phyloP scores from a whole-genome alignment of 441 rosid species.

The Flueggea neowawraea region DNA sequence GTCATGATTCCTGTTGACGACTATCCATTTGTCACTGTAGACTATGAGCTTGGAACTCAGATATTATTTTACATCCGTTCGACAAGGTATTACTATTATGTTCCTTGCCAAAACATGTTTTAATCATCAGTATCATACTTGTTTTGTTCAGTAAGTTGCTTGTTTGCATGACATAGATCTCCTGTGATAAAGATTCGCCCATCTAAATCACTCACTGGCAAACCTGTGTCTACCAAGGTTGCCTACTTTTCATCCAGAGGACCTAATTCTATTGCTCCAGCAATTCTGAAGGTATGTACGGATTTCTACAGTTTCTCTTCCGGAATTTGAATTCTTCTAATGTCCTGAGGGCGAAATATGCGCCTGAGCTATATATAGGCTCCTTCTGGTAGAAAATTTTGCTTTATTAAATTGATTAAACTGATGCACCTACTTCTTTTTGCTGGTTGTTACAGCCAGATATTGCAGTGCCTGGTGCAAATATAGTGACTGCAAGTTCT shows the following conservation, averaged over 20 bases:
- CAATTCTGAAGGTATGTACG: constrained; percentile 46
- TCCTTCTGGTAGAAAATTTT: background rate
- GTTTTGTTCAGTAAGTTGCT: background rate
- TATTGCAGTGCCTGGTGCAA: constrained; percentile 50
- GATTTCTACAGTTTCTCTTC: no score
- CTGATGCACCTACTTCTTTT: no score
- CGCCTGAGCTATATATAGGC: background rate
- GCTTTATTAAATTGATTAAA: no score
- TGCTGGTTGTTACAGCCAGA: constrained; percentile 39
- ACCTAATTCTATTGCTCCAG: constrained; percentile 43
- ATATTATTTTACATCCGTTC: constrained; percentile 52
- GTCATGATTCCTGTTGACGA: constrained; percentile 18
- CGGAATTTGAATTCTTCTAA: no score
- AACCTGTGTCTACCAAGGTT: constrained; percentile 29
- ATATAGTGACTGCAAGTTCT: constrained; percentile 35
- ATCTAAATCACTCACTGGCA: constrained; percentile 34
- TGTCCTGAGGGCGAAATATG: no score
- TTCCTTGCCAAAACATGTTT: background rate
- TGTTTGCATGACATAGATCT: constrained; percentile 18
- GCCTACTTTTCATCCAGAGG: constrained; percentile 55
- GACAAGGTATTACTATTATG: constrained; percentile 17
- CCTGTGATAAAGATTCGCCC: constrained; percentile 38
- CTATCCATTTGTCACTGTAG: constrained; percentile 39
- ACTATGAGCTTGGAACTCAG: constrained; percentile 47
- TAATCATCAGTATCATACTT: background rate